Conservation (phyloP, 805 yeast genomes). For the Pichia thaimueangensis region DNA sequence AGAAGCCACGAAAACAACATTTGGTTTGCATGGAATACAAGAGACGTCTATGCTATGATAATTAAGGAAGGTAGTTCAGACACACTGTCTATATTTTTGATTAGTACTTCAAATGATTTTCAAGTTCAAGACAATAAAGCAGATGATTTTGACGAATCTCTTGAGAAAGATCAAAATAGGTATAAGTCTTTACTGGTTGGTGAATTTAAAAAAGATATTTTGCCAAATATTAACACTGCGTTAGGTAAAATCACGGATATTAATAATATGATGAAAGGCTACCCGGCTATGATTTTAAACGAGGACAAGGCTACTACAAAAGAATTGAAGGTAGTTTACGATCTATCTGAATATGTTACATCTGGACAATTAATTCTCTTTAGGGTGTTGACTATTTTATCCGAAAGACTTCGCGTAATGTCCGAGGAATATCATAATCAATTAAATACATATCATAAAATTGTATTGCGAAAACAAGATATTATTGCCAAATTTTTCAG, state of each 20-base stretch:
- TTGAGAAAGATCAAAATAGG: background rate
- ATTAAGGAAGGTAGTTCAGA: conserved; percentile 3
- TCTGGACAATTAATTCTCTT: conserved; percentile 18
- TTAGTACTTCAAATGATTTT: conserved; percentile 5
- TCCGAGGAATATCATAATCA: conserved; percentile 24
- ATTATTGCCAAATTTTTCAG: conserved; percentile 10
- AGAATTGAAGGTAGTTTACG: conserved; percentile 16
- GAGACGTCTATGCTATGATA: conserved; percentile 16
- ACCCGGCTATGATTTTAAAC: conserved; percentile 9
- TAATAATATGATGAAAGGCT: conserved; percentile 7
- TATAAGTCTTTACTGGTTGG: conserved; percentile 12
- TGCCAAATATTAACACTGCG: conserved; percentile 8
- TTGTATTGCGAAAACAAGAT: conserved; percentile 15
- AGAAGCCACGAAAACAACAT: conserved; percentile 16
- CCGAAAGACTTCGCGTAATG: conserved; percentile 16
- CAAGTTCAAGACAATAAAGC: background rate
- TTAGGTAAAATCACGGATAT: conserved; percentile 12
- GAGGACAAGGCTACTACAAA: conserved; percentile 10
- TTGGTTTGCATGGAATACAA: conserved; percentile 23
- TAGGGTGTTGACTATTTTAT: conserved; percentile 14
- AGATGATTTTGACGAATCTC: background rate
- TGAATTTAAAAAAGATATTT: conserved; percentile 1
- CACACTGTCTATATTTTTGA: conserved; percentile 13
- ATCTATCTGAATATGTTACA: conserved; percentile 14
- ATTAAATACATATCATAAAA: conserved; percentile 16